Base-by-base conservation (phyloP, 805 yeast species). In the Grigorovia transvaalensis region DNA sequence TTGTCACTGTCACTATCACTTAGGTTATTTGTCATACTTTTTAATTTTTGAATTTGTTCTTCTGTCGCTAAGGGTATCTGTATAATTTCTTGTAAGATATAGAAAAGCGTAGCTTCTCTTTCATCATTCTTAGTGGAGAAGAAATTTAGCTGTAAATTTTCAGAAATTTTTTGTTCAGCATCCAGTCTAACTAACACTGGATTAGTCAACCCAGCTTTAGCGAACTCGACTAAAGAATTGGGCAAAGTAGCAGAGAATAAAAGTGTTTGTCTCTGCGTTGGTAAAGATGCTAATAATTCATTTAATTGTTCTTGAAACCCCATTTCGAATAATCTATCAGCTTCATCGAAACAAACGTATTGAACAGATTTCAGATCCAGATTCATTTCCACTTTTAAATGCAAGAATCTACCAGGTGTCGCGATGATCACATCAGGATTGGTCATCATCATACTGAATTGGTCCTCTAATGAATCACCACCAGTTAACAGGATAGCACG, bases 401-500 rank as follows among this genome's bases (percentile, higher is more conserved):
- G 99, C 70, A 91, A 70, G 62, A 93, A 93, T 69, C 99, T 79
- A 67, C 99, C 99, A 0, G 99, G 99, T 0, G 99, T 93, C 19
- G 98, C 98, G 53, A 93, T 84, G 43, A 93, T 77, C 40, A 95
- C 82, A 72, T 93, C 99, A 0, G 99, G 99, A 63, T 89, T 88
- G 51, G 82, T 70, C 86, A 90, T 83, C 95, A 93, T 88, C 66
- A 87, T 81, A 20, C 86, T 75, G 65, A 93, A 93, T 71, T 93
- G 99, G 51, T 91, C 97, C 64, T 93, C 99, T 62, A 93, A 73
- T n/a, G 96, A 87, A 64, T 93, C 99, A 74, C 99, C 99, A 72
- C 99, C 99, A 53, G 95, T 91, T 33, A 93, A 72, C 49, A 90
- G 74, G 13, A 85, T 80, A 17, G 88, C 74, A 59, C 96, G 78